Conservation (phyloP, 768 basidiomycete species). For the Strobilomyces dryophilus region DNA sequence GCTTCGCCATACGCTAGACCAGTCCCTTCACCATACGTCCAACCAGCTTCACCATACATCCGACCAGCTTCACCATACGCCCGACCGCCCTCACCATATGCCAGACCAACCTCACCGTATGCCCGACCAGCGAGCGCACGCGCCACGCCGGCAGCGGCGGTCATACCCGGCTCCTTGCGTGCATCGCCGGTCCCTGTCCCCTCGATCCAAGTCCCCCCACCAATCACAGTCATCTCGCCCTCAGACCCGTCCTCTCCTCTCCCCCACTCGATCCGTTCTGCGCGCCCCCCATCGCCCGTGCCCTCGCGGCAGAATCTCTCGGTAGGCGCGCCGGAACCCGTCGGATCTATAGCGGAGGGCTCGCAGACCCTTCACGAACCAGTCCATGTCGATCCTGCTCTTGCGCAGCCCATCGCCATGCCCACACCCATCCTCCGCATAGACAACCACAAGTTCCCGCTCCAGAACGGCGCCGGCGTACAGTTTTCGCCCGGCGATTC, state of each 20-base stretch:
- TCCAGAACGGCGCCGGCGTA: neutral
- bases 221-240: constrained; percentile 19
- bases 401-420: neutral
- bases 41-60: too few species aligned
- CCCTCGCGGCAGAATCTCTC: neutral
- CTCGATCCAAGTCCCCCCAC: neutral
- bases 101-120: neutral
- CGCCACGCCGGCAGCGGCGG: neutral
- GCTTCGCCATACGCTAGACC: too few species aligned
- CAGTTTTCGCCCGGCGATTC: neutral
- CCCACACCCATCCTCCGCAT: neutral
- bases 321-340: neutral
- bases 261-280: constrained; percentile 7
- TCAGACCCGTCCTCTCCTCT: constrained; percentile 7
- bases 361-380: constrained; percentile 20
- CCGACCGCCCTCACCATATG: too few species aligned
- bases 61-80: too few species aligned
- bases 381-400: neutral
- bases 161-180: constrained; percentile 1
- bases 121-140: neutral
- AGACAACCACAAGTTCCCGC: too few species aligned
- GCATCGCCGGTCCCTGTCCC: neutral
- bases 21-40: too few species aligned
- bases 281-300: neutral
- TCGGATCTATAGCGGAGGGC: constrained; percentile 1